phyloP scores from a whole-genome alignment of 192 early-diverging fungal species.

The Backusella westeae region DNA sequence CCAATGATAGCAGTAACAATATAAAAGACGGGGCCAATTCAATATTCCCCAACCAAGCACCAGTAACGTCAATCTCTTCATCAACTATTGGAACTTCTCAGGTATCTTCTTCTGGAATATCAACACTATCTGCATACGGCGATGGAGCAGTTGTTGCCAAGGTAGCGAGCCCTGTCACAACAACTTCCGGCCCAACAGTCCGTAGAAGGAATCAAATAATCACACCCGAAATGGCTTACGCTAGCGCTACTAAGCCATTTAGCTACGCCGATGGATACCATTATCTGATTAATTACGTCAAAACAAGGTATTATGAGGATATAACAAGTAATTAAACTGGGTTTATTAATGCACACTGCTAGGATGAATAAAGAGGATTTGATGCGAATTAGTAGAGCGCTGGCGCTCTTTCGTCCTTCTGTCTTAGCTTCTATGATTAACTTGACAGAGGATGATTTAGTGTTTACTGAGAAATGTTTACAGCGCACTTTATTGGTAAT shows the following conservation, averaged over 20 bases:
- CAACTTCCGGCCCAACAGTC: slow-evolving; percentile 11
- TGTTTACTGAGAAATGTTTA: slow-evolving; percentile 97
- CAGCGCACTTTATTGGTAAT: slow-evolving; percentile 83
- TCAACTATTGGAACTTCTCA: slow-evolving; percentile 8
- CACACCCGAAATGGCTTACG: slow-evolving; percentile 74
- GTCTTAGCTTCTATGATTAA: slow-evolving; percentile 94
- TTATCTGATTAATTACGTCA: slow-evolving; percentile 81
- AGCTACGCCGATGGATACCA: slow-evolving; percentile 94
- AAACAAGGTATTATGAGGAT: slow-evolving; percentile 55
- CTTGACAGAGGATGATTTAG: slow-evolving; percentile 87
- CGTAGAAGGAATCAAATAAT: slow-evolving; percentile 30
- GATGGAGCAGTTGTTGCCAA: slow-evolving; percentile 28
- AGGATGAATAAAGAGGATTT: slow-evolving; percentile 89
- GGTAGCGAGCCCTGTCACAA: slow-evolving; percentile 21
- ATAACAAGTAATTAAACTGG: background rate
- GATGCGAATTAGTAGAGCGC: slow-evolving; percentile 87
- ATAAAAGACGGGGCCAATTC: background rate
- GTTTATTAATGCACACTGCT: background rate
- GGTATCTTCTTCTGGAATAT: slow-evolving; percentile 18
- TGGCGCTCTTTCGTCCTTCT: slow-evolving; percentile 92
- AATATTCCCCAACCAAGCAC: background rate
- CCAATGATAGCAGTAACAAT: background rate
- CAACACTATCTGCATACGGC: slow-evolving; percentile 20
- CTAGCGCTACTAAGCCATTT: slow-evolving; percentile 80
- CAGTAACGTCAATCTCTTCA: slow-evolving; percentile 1